phyloP scores from a whole-genome alignment of 2,329 filamentous ascomycete species.

The Dactylella cylindrospora region DNA sequence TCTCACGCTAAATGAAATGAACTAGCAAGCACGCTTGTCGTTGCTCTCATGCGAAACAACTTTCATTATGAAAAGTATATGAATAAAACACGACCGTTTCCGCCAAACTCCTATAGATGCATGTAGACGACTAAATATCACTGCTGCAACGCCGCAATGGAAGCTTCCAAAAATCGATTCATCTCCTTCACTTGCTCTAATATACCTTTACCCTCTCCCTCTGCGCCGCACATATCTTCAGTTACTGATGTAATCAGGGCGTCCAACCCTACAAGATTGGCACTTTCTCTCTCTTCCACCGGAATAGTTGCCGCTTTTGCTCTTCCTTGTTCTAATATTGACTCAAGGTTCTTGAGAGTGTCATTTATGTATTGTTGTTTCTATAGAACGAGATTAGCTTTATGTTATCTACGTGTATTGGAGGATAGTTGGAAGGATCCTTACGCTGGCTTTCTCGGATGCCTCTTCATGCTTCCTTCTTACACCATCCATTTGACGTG shows the following conservation, averaged over 20 bases:
- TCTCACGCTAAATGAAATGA: no score
- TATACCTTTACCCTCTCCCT: constrained; percentile 22
- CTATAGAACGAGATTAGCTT: constrained; percentile 6
- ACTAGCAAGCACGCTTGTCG: no score
- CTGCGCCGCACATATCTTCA: constrained; percentile 10
- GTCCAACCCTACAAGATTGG: constrained; percentile 16
- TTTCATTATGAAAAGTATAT: no score
- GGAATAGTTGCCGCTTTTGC: constrained; percentile 8
- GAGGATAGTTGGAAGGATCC: no score
- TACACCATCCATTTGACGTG: constrained; percentile 48
- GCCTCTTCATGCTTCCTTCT: constrained; percentile 46
- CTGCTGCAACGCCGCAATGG: constrained; percentile 11
- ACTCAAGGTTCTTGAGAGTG: constrained; percentile 20
- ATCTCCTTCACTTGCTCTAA: constrained; percentile 39
- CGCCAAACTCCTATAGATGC: no score
- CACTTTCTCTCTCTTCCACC: constrained; percentile 15
- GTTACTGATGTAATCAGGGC: constrained; percentile 22
- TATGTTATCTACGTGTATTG: neutral
- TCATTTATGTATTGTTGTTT: constrained; percentile 42
- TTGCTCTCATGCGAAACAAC: no score
- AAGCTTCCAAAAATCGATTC: constrained; percentile 37
- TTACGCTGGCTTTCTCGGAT: constrained; percentile 45
- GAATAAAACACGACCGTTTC: no score
- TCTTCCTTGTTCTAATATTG: constrained; percentile 16
- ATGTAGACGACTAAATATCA: no score